phyloP scores from a whole-genome alignment of 2,329 filamentous ascomycete species.

The Beauveria rudraprayagi region DNA sequence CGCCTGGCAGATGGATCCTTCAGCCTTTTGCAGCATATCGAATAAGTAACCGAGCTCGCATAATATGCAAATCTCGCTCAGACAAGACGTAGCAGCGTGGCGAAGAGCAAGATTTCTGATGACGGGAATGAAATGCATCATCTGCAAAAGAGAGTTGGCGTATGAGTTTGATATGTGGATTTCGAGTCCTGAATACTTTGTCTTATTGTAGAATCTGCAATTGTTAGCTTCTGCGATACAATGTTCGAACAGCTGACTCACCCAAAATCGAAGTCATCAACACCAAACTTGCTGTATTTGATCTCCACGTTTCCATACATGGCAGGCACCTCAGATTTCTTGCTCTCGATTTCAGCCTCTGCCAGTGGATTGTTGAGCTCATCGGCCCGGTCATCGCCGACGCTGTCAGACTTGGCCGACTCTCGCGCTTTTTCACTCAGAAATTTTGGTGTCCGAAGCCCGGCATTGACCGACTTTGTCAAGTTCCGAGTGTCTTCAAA shows the following conservation, averaged over 20 bases:
- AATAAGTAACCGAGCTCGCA: conserved; percentile 94
- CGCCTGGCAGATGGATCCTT: conserved; percentile 88
- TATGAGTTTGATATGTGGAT: conserved; percentile 97
- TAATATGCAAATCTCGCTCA: conserved; percentile 74
- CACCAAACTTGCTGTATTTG: conserved; percentile 97
- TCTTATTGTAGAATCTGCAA: conserved; percentile 84
- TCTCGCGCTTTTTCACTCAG: conserved; percentile 86
- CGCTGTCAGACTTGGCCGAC: conserved; percentile 38
- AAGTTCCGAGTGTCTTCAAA: conserved; percentile 64
- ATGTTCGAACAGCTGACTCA: conserved; percentile 32
- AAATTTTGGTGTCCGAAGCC: conserved; percentile 74
- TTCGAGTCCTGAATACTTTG: conserved; percentile 81
- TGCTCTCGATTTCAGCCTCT: conserved; percentile 63
- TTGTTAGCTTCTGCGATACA: conserved; percentile 14
- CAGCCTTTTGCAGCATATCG: conserved; percentile 96
- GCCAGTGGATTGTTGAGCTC: conserved; percentile 59
- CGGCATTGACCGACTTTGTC: conserved; percentile 51
- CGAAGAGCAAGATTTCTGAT: conserved; percentile 82
- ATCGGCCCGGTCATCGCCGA: conserved; percentile 35
- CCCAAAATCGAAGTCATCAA: conserved; percentile 99
- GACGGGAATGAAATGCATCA: conserved; percentile 83
- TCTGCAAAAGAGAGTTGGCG: conserved; percentile 82
- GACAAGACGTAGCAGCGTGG: conserved; percentile 78
- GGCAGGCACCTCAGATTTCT: conserved; percentile 72
- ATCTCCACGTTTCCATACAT: conserved; percentile 95